Conservation (phyloP, 352 stramenopile genomes). For the Phytophthora pini region DNA sequence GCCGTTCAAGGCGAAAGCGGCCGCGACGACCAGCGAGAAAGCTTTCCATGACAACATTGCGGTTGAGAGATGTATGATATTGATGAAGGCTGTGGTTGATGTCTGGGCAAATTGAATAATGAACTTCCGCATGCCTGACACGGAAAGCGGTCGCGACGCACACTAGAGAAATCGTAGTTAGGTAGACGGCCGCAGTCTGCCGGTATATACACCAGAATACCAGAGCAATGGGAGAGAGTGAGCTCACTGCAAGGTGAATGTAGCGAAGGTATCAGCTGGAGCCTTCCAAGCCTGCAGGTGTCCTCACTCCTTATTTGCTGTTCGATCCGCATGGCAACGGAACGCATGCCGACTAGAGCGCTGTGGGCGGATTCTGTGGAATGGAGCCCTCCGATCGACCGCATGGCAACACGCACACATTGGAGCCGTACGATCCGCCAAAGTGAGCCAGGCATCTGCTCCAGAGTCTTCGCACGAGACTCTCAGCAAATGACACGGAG, state of each 20-base stretch:
- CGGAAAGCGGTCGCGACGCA: not conserved
- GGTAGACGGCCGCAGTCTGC: not conserved
- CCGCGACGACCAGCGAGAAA: constrained; percentile 20
- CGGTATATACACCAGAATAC: not conserved
- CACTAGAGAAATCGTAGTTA: constrained; percentile 1
- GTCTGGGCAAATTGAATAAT: constrained; percentile 30
- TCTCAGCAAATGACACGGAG: constrained; percentile 14
- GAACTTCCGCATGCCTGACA: not conserved
- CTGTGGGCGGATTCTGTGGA: constrained; percentile 4
- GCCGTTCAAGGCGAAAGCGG: constrained; percentile 17
- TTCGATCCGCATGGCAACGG: constrained; percentile 8
- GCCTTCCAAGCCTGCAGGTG: constrained; percentile 10
- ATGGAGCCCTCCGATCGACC: not conserved
- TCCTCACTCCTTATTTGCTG: constrained; percentile 5
- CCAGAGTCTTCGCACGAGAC: constrained; percentile 10
- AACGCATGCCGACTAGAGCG: constrained; percentile 5
- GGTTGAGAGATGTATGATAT: constrained; percentile 1
- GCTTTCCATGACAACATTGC: constrained; percentile 26
- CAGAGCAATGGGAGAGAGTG: constrained; percentile 15
- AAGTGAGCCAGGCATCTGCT: constrained; percentile 16
- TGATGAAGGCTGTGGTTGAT: constrained; percentile 3
- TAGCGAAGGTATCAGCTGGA: constrained; percentile 10
- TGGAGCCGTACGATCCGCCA: not conserved
- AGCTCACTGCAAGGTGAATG: not conserved
- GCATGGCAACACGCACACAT: constrained; percentile 9